Base-by-base conservation (phyloP, 306 rosid genomes). In the Potentilla sterilis region DNA sequence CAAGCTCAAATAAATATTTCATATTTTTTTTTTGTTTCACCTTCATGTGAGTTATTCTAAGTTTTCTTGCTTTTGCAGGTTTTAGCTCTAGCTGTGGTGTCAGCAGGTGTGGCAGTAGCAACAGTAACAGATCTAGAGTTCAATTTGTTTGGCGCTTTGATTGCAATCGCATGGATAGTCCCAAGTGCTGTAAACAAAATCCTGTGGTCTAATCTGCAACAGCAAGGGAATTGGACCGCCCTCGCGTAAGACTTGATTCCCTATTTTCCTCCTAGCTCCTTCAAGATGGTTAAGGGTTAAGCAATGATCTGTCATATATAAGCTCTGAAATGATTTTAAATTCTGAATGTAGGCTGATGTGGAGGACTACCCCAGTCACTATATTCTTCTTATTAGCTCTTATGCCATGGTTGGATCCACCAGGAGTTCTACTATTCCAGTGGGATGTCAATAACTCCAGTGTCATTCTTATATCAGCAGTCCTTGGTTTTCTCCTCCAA, bases 401-500 rank as follows among this genome's bases (percentile, higher is more conserved):
- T 83, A 95, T 92, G 99, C 96, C 98, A 0, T 95, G 99, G 98
- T 82, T 95, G 81, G 99, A 95, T 81, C 96, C 99, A 66, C 99
- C 99, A 40, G 99, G 99, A 81, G 86, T 90, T 7, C 66, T 95
- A 51, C 83, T 90, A 32, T 95, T 95, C 82, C 79, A 85, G 46
- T 95, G 99, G 98, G 74, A 95, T 83, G 65, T 84, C 43, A 82
- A 80, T 74, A 95, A 83, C 74, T 21, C 86, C 63, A 57, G 85
- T 37, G 91, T 97, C 0, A 59, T 95, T 84, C 69, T 95, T 15
- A 67, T 84, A 66, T 95, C 98, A 3, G 97, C 98, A 72, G 78
- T 88, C 13, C 97, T 92, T 68, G 99, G 99, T 62, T 95, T 95
- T 81, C 96, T 95, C 82, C 85, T 95, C 64, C 97, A 95, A 51